phyloP scores from a whole-genome alignment of 345 rosid species.

The Anastatica hierochuntica region DNA sequence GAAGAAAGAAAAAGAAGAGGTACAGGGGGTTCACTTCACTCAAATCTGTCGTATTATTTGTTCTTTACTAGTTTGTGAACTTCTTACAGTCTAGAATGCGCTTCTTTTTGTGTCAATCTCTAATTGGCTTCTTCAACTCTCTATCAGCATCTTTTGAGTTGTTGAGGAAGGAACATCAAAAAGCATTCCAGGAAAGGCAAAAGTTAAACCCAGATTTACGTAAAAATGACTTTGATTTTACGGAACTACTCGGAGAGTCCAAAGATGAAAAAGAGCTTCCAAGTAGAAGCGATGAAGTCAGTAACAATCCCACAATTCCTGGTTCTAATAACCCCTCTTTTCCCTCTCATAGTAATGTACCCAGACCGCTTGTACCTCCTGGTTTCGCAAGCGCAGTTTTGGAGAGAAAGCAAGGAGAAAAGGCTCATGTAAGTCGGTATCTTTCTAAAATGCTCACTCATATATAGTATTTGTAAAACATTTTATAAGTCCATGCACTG shows the following conservation, averaged over 20 bases:
- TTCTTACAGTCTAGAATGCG: conserved; percentile 1
- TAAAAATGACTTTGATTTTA: conserved; percentile 57
- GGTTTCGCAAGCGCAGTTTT: conserved; percentile 51
- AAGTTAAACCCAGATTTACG: conserved; percentile 48
- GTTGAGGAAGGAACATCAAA: conserved; percentile 85
- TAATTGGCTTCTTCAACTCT: conserved; percentile 21
- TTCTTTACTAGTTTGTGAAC: conserved; percentile 16
- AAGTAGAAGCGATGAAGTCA: conserved; percentile 31
- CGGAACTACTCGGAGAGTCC: conserved; percentile 49
- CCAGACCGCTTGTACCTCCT: conserved; percentile 97
- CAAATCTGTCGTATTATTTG: background rate
- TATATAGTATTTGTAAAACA: background rate
- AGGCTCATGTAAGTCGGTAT: conserved; percentile 32
- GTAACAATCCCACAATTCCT: conserved; percentile 25
- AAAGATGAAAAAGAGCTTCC: conserved; percentile 46
- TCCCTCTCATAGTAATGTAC: conserved; percentile 40
- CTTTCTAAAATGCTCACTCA: conserved; percentile 40
- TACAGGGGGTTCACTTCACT: conserved; percentile 23
- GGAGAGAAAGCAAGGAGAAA: conserved; percentile 44
- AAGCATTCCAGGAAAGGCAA: conserved; percentile 70
- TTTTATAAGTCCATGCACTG: too few relatives aligned
- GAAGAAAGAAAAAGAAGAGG: conserved; percentile 97
- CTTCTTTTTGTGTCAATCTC: conserved; percentile 6
- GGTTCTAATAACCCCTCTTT: conserved; percentile 27
- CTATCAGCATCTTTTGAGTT: conserved; percentile 79